Base-by-base conservation (phyloP, 768 basidiomycete genomes). In the Suillus subaureus region DNA sequence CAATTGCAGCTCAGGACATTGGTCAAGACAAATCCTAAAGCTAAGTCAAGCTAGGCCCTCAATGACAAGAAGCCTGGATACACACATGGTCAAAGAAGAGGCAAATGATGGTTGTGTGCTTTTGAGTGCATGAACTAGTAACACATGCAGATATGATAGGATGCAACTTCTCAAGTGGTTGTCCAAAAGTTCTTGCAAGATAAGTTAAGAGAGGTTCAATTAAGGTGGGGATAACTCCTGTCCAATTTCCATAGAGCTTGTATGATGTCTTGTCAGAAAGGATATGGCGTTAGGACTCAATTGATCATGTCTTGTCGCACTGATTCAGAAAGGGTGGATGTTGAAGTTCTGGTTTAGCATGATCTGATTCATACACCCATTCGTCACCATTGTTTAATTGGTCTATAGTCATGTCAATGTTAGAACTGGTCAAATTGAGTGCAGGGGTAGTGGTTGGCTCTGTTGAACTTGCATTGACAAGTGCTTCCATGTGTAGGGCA, bases 1-100 rank as follows among this genome's bases (percentile, higher is more conserved):
- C 39, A 40, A 13, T 40, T 40, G 39, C 39, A 40, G 37, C 1
- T 70, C n/a, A 47, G 45, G 64, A n/a, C 73, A 66, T 0, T 69
- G 4, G n/a, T 47, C n/a, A 11, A 47, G 45, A 47, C 45, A 47
- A 47, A 47, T 47, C 45, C n/a, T 47, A 11, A 39, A n/a, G 43
- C n/a, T 35, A 37, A 37, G 37, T 37, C 9, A 37, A 37, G 37
- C 37, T 37, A 37, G 37, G 37, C 37, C 37, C 37, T 37, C 37
- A 37, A 37, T 37, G 37, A 37, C 11, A 37, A 37, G 37, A 47
- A n/a, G 45, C 9, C n/a, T n/a, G 45, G 4, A 47, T 47, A 47
- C n/a, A 47, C 45, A 23, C 23, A 47, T 1, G 4, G 6, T 47
- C 45, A 47, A 47, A 47, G 6, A n/a, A 47, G n/a, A 47, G 45